Evolutionary conservation across 1,284 basidiomycete genomes (phyloP), one percentile per base, ranked within the genome.

Genomic region (Thelephora terrestris): DNA sequence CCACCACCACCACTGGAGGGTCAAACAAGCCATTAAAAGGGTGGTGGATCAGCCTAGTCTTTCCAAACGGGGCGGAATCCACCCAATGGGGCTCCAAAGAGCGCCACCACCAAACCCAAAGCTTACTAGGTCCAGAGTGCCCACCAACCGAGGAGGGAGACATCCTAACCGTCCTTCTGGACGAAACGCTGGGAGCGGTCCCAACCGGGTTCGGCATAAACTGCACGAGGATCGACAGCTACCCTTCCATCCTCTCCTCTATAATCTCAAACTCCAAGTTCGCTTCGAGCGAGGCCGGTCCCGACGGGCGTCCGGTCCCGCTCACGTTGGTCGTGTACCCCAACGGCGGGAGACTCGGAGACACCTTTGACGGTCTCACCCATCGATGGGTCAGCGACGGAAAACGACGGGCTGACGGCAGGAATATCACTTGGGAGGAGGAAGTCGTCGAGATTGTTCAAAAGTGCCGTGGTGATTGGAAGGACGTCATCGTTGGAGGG

Each of bases 1-100:
- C n/a, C n/a, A n/a, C n/a, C n/a, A n/a, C n/a, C n/a, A n/a, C n/a
- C n/a, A n/a, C n/a, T n/a, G n/a, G n/a, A n/a, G n/a, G n/a, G n/a
- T n/a, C n/a, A n/a, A n/a, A n/a, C n/a, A n/a, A n/a, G n/a, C n/a
- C n/a, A n/a, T 55, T 58, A 48, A 86, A 85, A 59, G 74, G 73
- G 32, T 91, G 85, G 79, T 91, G 86, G 85, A 77, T 90, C 48
- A 77, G 74, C 45, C 78, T 74, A n/a, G 78, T 87, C 2, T 85
- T 79, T 58, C 81, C 83, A 0, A 61, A 68, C 16, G 84, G 64
- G 64, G 42, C 50, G 38, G 18, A 48, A 48, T 32, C 55, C 53
- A 23, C 64, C 60, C 9, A 59, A 45, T 49, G 51, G 57, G 7
- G 50, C 70, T 14, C 39, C 54, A 2, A 62, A 68, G 1, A 25